These are phyloP conservation scores for Carallia brachiata DNA, from an alignment of 345 rosid species.

Conservation along the genomic window DNA sequence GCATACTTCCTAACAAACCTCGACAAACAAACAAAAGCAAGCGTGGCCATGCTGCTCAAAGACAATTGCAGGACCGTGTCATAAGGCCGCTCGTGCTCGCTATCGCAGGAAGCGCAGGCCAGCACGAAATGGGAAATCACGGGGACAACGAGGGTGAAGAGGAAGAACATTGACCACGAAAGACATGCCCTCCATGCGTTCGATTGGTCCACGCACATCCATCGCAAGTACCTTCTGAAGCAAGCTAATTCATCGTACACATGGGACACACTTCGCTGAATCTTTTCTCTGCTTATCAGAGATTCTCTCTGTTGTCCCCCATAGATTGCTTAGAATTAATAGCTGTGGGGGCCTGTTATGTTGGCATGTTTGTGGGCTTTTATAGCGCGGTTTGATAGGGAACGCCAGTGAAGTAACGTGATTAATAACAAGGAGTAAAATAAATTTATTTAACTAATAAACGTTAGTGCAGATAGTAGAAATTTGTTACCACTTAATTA, in stretches of 20 bases:
- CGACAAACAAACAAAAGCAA: slow-evolving; percentile 71
- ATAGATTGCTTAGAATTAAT: slow-evolving; percentile 5
- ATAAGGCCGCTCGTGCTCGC: slow-evolving; percentile 63
- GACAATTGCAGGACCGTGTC: slow-evolving; percentile 83
- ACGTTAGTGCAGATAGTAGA: too few species aligned
- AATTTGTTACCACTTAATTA: too few species aligned
- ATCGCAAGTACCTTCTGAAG: slow-evolving; percentile 69
- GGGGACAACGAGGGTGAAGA: slow-evolving; percentile 65
- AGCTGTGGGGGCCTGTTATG: too few species aligned
- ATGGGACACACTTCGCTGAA: slow-evolving; percentile 49
- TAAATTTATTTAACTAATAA: too few species aligned
- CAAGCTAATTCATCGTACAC: slow-evolving; percentile 74
- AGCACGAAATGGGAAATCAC: slow-evolving; percentile 69
- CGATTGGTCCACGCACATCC: slow-evolving; percentile 96
- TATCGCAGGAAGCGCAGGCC: slow-evolving; percentile 75
- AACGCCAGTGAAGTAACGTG: too few species aligned
- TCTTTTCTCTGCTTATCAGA: slow-evolving; percentile 27
- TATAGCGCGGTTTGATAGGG: too few species aligned
- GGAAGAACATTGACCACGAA: slow-evolving; percentile 71
- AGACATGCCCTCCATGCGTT: slow-evolving; percentile 45
- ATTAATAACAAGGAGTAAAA: too few species aligned
- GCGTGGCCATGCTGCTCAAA: slow-evolving; percentile 58
- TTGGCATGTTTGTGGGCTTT: too few species aligned
- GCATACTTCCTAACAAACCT: slow-evolving; percentile 64
- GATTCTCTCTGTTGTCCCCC: slow-evolving; percentile 43